phyloP scores from a whole-genome alignment of 305 asterid genomes.

The Fraxinus velutina region DNA sequence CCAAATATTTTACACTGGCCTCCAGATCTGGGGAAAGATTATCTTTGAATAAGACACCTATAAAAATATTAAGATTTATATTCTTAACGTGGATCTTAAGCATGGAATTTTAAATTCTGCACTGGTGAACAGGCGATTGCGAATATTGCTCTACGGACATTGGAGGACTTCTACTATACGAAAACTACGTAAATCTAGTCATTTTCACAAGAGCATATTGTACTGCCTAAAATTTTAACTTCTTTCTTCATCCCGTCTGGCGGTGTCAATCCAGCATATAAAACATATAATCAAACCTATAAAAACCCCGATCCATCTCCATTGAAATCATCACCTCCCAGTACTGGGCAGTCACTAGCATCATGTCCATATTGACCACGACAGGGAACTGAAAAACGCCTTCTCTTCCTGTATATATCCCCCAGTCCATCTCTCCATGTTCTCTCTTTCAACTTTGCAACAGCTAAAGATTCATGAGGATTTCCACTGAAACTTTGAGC shows the following conservation, averaged over 20 bases:
- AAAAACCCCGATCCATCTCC: conserved; percentile 44
- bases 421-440: conserved; percentile 40
- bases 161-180: not conserved
- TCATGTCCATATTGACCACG: conserved; percentile 48
- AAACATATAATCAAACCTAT: conserved; percentile 13
- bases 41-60: not conserved
- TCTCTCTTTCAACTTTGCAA: conserved; percentile 41
- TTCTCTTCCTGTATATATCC: conserved; percentile 42
- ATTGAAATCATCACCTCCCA: conserved; percentile 39
- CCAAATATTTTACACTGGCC: not conserved
- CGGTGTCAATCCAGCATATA: not conserved
- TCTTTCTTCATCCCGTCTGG: not conserved
- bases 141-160: not conserved
- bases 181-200: not conserved
- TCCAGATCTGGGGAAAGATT: not conserved
- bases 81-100: not conserved
- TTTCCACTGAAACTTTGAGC: conserved; percentile 41
- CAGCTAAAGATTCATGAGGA: conserved; percentile 29
- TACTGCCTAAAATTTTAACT: not conserved
- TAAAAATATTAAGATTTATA: no score
- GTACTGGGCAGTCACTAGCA: conserved; percentile 39
- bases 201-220: not conserved
- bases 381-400: conserved; percentile 41
- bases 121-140: not conserved
- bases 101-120: not conserved